Evolutionary conservation across 805 yeast genomes (phyloP), one percentile per base, ranked within the genome.

Genomic region (Gaillardinia entomophila): DNA sequence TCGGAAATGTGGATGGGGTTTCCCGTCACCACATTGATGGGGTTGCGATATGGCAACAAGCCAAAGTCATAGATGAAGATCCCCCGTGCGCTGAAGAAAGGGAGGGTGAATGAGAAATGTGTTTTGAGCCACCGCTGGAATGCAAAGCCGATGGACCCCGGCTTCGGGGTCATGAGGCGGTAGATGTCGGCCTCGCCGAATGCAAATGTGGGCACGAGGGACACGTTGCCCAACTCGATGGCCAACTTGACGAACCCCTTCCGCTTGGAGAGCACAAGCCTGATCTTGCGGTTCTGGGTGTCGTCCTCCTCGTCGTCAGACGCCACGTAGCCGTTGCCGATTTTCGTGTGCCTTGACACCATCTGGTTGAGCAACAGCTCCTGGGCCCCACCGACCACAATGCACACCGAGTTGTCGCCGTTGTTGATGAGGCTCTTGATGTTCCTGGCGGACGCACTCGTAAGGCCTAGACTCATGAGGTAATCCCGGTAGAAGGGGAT

Each of bases 371-470:
- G 54, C 24, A 92, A 63, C 1, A 94, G 78, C 49, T 92, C 98
- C 38, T 87, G 83, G 0, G 97, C 97, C 0, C 98, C 98, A 2
- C 98, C 98, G 16, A 92, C 79, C 1, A 92, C 97, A 36, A 92
- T 79, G 40, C 90, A 83, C 10, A 89, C 82, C 2, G 95, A 83
- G 45, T 76, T 79, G 42, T 81, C 77, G 12, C 71, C 71, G 36
- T 77, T 72, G 33, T 54, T 58, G 30, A 92, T 66, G 17, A 86
- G 66, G 16, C 79, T 69, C 39, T 73, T 60, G 28, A 92, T 82
- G 42, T 89, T 87, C 29, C 63, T 66, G 34, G 78, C 80, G 0
- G 88, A 76, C 1, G 95, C 97, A 7, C 95, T 78, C 2, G 95
- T 82, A 14, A 87, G 71, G 0, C 97, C 97, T 16, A 88, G 55